Evolutionary conservation across 2,329 filamentous ascomycete genomes (phyloP), one percentile per base, ranked within the genome.

Genomic region (Talaromyces sp.): DNA sequence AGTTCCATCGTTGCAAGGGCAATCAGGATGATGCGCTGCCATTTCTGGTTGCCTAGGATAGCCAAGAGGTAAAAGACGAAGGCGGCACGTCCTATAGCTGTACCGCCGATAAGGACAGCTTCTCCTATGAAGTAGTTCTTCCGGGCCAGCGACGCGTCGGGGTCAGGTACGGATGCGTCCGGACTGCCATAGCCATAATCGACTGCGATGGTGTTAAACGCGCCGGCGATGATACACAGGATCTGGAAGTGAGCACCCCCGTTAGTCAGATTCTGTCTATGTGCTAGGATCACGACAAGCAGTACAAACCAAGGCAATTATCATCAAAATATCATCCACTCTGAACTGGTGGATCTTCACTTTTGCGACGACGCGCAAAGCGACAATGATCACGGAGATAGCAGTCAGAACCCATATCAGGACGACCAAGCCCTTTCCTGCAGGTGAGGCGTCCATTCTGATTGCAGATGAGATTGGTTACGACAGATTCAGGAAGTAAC

Each of bases 31-130:
- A 63, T 55, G 21, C 61, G 45, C 2, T 67, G 60, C 22, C 53
- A 61, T 53, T 46, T 56, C 19, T 53, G 63, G 5, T 59, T 59
- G 3, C 57, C 64, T 1, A 68, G 62, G 10, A 68, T 55, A 4
- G 56, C 59, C 5, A 63, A 41, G 17, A 68, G 25, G 21, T 65
- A 67, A n/a, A 63, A 36, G 39, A 67, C 64, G n/a, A 67, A 68
- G 5, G 66, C 62, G 15, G 66, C 41, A 8, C 65, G 62, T 15
- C 64, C 64, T 7, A 66, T 21, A 2, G 63, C 60, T 3, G 63
- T 62, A 8, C 63, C 62, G 8, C 50, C 60, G 36, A 67, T 58
- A 5, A 61, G 59, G 28, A 68, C 64, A 1, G 63, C 61, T 31
- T 67, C 65, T 13, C 63, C 43, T 10, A 67, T 25, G 39, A 66